Conservation (phyloP, 2,329 filamentous ascomycete species). For the Tympanopsis confertula region DNA sequence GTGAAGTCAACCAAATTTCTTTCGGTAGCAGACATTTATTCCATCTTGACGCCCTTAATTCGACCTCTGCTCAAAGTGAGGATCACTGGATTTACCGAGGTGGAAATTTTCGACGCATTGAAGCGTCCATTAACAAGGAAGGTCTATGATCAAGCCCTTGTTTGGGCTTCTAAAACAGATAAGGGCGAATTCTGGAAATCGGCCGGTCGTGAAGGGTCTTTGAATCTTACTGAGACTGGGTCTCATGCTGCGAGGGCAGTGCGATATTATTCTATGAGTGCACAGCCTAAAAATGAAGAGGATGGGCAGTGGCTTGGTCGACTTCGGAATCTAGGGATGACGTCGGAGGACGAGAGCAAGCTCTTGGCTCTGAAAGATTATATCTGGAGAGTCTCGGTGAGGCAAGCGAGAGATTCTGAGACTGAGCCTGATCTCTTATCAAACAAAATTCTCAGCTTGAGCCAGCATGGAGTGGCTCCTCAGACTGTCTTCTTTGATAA, state of each 20-base stretch:
- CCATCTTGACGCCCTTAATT: constrained; percentile 71
- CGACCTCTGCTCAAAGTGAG: constrained; percentile 70
- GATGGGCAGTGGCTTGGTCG: constrained; percentile 88
- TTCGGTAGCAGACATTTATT: constrained; percentile 69
- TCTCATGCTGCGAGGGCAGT: too few species aligned
- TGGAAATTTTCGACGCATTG: constrained; percentile 66
- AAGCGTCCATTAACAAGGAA: constrained; percentile 70
- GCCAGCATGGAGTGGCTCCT: constrained; percentile 64
- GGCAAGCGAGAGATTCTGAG: constrained; percentile 44
- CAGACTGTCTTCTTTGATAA: constrained; percentile 92
- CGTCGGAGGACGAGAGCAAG: constrained; percentile 77
- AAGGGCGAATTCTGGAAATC: constrained; percentile 81
- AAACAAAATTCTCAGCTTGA: constrained; percentile 63
- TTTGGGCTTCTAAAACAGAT: constrained; percentile 75
- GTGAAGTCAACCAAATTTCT: constrained; percentile 66
- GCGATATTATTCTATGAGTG: constrained; percentile 42
- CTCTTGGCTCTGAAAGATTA: constrained; percentile 78
- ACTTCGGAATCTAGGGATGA: constrained; percentile 73
- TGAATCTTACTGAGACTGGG: constrained; percentile 7
- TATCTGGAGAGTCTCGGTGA: constrained; percentile 73
- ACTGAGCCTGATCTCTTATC: constrained; percentile 32
- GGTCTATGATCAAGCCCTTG: constrained; percentile 73
- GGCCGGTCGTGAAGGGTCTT: constrained; percentile 47
- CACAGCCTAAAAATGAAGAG: constrained; percentile 70
- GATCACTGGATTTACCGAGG: constrained; percentile 58